phyloP scores from a whole-genome alignment of 208 protist species.

The Trypanosoma cruzi region DNA sequence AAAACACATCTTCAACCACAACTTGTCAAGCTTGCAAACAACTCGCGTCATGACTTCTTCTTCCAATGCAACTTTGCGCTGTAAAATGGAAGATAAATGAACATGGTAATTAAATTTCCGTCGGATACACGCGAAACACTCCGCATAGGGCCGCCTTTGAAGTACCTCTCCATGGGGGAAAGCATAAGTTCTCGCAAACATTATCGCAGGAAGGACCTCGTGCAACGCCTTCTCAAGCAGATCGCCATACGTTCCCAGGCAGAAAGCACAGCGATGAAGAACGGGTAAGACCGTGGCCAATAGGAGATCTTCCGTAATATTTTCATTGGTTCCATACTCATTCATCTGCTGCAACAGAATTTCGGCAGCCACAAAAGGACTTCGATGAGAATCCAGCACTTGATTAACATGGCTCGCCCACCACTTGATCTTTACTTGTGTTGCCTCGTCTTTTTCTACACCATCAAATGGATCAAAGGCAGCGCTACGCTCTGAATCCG shows the following conservation, averaged over 20 bases:
- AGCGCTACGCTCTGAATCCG: conserved; percentile 36
- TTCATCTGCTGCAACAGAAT: conserved; percentile 67
- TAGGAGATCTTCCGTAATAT: conserved; percentile 48
- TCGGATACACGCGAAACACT: conserved; percentile 70
- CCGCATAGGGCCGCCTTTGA: conserved; percentile 49
- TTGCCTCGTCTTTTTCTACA: conserved; percentile 42
- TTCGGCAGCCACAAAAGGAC: conserved; percentile 86
- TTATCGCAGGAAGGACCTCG: conserved; percentile 72
- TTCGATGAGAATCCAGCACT: conserved; percentile 63
- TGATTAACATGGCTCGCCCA: conserved; percentile 69
- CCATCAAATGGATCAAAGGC: conserved; percentile 78
- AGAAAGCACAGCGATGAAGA: conserved; percentile 61
- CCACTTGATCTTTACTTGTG: conserved; percentile 41
- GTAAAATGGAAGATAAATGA: conserved; percentile 33
- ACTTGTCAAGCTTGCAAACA: conserved; percentile 58
- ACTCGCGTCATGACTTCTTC: conserved; percentile 73
- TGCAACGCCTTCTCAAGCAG: conserved; percentile 65
- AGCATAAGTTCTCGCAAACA: conserved; percentile 60
- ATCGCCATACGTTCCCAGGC: conserved; percentile 47
- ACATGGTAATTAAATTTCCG: conserved; percentile 51
- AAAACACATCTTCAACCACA: conserved; percentile 90
- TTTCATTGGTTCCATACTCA: conserved; percentile 38
- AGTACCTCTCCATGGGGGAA: conserved; percentile 24
- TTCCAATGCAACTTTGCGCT: conserved; percentile 47
- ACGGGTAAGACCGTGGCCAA: conserved; percentile 72